These are phyloP conservation scores for Cucurbita maxima DNA, from an alignment of 306 rosid genomes.

Conservation along the genomic window DNA sequence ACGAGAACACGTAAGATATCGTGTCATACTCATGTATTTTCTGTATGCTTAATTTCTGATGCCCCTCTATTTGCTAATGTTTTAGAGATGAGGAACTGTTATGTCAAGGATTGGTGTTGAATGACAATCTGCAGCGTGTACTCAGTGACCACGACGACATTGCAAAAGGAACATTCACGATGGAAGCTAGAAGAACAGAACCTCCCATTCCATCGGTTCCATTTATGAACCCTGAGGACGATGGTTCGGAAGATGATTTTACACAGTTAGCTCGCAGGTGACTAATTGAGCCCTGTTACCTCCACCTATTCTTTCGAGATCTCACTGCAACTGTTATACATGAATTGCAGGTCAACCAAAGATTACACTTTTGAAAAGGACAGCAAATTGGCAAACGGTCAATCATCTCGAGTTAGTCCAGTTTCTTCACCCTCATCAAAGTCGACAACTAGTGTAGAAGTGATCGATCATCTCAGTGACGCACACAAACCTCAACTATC, in stretches of 20 bases:
- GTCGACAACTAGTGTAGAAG: constrained; percentile 32
- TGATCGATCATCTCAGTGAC: constrained; percentile 75
- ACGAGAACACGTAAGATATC: constrained; percentile 44
- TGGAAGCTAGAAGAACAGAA: constrained; percentile 34
- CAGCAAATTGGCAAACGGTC: constrained; percentile 34
- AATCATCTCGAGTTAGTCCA: constrained; percentile 25
- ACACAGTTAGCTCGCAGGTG: constrained; percentile 74
- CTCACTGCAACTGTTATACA: background rate
- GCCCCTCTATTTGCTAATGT: constrained; percentile 7
- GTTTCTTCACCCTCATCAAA: constrained; percentile 61
- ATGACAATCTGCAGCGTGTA: constrained; percentile 76
- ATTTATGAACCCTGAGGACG: constrained; percentile 76
- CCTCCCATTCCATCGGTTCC: constrained; percentile 46
- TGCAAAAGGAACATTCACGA: constrained; percentile 32
- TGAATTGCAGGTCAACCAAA: constrained; percentile 48
- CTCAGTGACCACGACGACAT: constrained; percentile 53
- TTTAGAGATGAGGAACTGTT: constrained; percentile 71
- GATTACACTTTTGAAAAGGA: constrained; percentile 24
- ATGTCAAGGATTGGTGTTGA: constrained; percentile 56
- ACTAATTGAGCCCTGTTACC: background rate
- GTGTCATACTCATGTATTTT: background rate
- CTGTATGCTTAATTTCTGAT: constrained; percentile 4
- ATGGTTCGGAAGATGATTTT: constrained; percentile 72
- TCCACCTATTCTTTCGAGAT: background rate
- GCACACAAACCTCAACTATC: constrained; percentile 43